A percentile compares a stretch with the other conserved stretches of the same genome.
Evolutionary conservation across 2,329 filamentous ascomycete genomes (phyloP).

Genomic region (Plectosphaerella plurivora): DNA sequence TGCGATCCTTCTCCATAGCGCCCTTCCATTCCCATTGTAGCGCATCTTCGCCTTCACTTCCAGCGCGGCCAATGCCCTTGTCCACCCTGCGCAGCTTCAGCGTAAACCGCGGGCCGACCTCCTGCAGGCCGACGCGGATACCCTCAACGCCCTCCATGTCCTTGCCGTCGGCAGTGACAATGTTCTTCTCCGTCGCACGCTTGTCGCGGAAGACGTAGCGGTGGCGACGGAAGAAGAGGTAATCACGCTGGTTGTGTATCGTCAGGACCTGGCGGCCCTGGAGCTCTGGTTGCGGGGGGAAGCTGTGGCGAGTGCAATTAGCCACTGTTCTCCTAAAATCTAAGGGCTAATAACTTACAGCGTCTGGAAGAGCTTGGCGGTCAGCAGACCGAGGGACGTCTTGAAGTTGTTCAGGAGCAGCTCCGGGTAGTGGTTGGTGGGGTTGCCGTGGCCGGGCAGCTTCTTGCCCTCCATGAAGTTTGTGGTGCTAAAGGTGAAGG

Average conservation of each 20-base stretch:
- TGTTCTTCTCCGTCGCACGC: conserved; percentile 78
- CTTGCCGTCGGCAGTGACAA: conserved; percentile 76
- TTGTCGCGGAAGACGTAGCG: conserved; percentile 93
- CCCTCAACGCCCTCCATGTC: conserved; percentile 80
- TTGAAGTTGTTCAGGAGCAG: conserved; percentile 92
- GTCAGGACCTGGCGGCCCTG: conserved; percentile 87
- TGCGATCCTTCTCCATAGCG: conserved; percentile 89
- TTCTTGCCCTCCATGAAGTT: conserved; percentile 89
- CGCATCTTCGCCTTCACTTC: conserved; percentile 66
- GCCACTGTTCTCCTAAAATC: not conserved
- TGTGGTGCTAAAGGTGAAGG: conserved; percentile 86
- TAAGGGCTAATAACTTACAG: conserved; percentile 44
- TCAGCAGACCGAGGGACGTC: conserved; percentile 83
- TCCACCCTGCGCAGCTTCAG: conserved; percentile 88
- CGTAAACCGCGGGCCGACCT: conserved; percentile 65
- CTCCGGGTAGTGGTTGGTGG: conserved; percentile 87
- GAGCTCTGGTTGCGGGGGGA: conserved; percentile 74
- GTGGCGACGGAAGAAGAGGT: conserved; percentile 88
- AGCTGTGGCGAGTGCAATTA: not conserved
- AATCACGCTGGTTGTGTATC: conserved; percentile 91
- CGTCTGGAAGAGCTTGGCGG: conserved; percentile 77
- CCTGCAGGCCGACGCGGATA: conserved; percentile 73
- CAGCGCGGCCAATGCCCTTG: conserved; percentile 72
- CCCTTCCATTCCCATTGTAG: conserved; percentile 97
- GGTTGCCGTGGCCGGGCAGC: conserved; percentile 81